Percentiles rank a stretch among this genome's conserved stretches.
Conservation (phyloP, 176 grass and related monocot species). For the Oryza meridionalis region DNA sequence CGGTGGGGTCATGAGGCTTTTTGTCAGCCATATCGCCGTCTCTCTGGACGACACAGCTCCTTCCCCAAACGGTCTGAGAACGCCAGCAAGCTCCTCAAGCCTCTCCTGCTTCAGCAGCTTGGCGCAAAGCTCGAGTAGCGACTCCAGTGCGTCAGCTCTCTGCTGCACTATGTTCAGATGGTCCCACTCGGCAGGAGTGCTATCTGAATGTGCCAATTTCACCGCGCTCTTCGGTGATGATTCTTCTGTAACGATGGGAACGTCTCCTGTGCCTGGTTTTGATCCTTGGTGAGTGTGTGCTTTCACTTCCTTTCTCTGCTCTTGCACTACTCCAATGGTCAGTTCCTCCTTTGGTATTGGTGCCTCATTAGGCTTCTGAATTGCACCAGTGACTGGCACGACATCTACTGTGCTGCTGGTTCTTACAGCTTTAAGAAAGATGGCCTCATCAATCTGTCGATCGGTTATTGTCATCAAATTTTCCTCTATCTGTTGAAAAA, state of each 20-base stretch:
- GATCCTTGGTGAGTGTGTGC: conserved; percentile 2
- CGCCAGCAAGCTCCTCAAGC: conserved; percentile 73
- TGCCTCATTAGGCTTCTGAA: conserved; percentile 37
- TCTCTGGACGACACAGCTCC: conserved; percentile 78
- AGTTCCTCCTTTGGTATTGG: conserved; percentile 55
- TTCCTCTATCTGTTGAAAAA: conserved; percentile 35
- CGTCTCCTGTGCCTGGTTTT: conserved; percentile 45
- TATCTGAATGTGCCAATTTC: conserved; percentile 41
- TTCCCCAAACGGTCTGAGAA: conserved; percentile 75
- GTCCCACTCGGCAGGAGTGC: conserved; percentile 60
- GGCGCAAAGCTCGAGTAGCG: conserved; percentile 78
- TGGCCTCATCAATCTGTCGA: conserved; percentile 33
- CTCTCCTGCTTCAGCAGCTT: conserved; percentile 83
- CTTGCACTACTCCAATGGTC: conserved; percentile 50
- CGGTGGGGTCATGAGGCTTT: conserved; percentile 69
- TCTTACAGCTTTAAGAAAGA: conserved; percentile 44
- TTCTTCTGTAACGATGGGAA: conserved; percentile 43
- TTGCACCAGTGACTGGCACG: not conserved
- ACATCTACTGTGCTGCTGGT: conserved; percentile 35
- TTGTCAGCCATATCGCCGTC: conserved; percentile 92
- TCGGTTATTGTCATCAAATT: conserved; percentile 31
- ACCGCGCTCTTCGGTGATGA: conserved; percentile 58
- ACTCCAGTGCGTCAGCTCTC: conserved; percentile 83
- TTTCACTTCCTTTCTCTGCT: conserved; percentile 38
- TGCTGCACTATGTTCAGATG: conserved; percentile 81